Evolutionary conservation across 73 alveolate genomes (phyloP), one percentile per base, ranked within the genome.

Genomic region (Paramecium biaurelia): DNA sequence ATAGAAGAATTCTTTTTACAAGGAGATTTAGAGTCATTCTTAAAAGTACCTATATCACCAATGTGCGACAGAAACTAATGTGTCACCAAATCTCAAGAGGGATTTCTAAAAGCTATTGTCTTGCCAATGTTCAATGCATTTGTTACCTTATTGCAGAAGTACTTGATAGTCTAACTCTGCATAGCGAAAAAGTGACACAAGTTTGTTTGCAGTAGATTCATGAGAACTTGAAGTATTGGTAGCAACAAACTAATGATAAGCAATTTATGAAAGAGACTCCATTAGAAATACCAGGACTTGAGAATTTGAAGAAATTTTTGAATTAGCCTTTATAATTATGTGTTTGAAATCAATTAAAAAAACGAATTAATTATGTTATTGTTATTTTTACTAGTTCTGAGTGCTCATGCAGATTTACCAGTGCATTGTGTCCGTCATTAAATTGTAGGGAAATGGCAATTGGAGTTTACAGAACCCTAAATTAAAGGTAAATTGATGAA

Each of bases 1-100:
- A 58, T 57, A 57, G 92, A 85, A 34, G 92, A 85, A 34, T 85
- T 85, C 68, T 85, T 85, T 79, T 58, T 76, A 5, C 18, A 87
- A 70, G 93, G 94, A 41, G 94, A 89, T 85, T 38, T 43, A n/a
- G 94, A 89, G 35, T 20, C 26, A 9, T 58, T 45, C 4, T 58
- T 37, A 15, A 56, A 76, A 8, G 92, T 89, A 35, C 92, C 93
- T 7, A 26, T 89, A 2, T 72, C 92, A 24, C 90, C 92, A 1
- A 57, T 72, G 82, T 89, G 94, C 43, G 94, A 89, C 53, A 79
- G 90, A 43, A 79, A 37, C 2, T 43, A 79, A 53, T 21, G 74
- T 79, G 90, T 79, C 0, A 24, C 90, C 18, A 79, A 45, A 79
- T 79, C 90, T 35, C 18, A 79, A 24, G 90, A 79, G 14, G 90